Base-by-base conservation (phyloP, 208 protist species). In the Wallacemonas sp. region DNA sequence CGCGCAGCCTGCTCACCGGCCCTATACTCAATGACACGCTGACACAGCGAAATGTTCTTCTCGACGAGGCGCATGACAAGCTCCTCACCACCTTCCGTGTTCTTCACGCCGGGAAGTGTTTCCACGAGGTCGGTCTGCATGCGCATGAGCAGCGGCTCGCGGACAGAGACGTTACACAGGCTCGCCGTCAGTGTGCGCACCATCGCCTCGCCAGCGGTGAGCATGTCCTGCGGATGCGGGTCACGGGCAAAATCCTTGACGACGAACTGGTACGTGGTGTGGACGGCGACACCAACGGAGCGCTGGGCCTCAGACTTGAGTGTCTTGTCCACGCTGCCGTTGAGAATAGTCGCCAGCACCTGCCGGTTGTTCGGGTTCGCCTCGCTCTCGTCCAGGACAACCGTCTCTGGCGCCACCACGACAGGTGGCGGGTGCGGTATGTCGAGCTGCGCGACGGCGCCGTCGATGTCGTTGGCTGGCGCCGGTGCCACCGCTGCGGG, bases 241-340 rank as follows among this genome's bases (percentile, higher is more conserved):
- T 99, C 98, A 36, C 92, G 80, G 2, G 95, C 86, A 80, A 99
- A 99, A 77, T 99, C 98, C 82, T 99, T 99, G 41, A 85, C 38
- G 6, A 98, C 72, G 19, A 99, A 76, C 45, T 97, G 87, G 52
- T 78, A 78, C 9, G 98, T 93, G 27, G 98, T 98, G 42, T 61
- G 64, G 27, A 96, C 85, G 30, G 86, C 91, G 57, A 99, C 98
- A 55, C 15, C 22, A 93, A 93, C 89, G 5, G 87, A 94, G 32
- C 98, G 90, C 45, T 98, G 91, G 21, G 99, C 94, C 19, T 98
- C 85, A 15, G 79, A 34, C 19, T 54, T 50, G 91, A 84, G 71
- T 54, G 95, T 93, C 26, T 98, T 96, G 22, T 91, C 63, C 36
- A 98, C 91, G 3, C 96, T 81, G 10, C 71, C 71, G 32, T 97